phyloP scores from a whole-genome alignment of 768 basidiomycete genomes.

The Leccinum disarticulatum region DNA sequence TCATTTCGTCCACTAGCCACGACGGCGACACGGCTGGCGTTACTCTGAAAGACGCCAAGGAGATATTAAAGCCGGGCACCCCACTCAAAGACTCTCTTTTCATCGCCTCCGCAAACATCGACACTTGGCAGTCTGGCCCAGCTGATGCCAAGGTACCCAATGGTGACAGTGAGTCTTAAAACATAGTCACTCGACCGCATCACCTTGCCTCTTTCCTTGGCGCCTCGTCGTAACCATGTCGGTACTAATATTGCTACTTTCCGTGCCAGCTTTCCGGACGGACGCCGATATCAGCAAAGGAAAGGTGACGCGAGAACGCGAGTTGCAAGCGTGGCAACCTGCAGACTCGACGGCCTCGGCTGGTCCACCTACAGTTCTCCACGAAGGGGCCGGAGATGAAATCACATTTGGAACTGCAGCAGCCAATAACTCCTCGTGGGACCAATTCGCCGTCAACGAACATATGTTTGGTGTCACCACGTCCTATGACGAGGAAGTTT shows the following conservation, averaged over 20 bases:
- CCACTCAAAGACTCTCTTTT: slow-evolving; percentile 71
- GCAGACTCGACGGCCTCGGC: slow-evolving; percentile 34
- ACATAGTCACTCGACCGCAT: background rate
- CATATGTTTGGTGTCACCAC: slow-evolving; percentile 89
- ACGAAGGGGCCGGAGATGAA: slow-evolving; percentile 52
- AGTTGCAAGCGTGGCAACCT: slow-evolving; percentile 78
- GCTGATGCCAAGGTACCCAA: slow-evolving; percentile 68
- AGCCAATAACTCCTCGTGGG: slow-evolving; percentile 58
- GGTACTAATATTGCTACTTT: slow-evolving; percentile 17
- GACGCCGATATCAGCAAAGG: slow-evolving; percentile 76
- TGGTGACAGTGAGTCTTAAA: slow-evolving; percentile 60
- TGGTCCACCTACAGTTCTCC: slow-evolving; percentile 24
- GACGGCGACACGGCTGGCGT: slow-evolving; percentile 74
- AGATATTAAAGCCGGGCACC: slow-evolving; percentile 62
- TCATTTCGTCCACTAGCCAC: slow-evolving; percentile 54
- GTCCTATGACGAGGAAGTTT: slow-evolving; percentile 88
- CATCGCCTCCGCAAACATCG: slow-evolving; percentile 71
- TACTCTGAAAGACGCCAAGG: slow-evolving; percentile 75
- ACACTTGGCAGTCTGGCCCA: slow-evolving; percentile 70
- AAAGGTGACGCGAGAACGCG: slow-evolving; percentile 59
- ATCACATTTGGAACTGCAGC: slow-evolving; percentile 64
- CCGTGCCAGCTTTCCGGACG: slow-evolving; percentile 68
- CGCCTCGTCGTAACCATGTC: background rate
- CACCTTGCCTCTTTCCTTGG: background rate
- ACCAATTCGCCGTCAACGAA: slow-evolving; percentile 94